Conservation (phyloP, 163 green algal species). For the Scenedesmus sp. region DNA sequence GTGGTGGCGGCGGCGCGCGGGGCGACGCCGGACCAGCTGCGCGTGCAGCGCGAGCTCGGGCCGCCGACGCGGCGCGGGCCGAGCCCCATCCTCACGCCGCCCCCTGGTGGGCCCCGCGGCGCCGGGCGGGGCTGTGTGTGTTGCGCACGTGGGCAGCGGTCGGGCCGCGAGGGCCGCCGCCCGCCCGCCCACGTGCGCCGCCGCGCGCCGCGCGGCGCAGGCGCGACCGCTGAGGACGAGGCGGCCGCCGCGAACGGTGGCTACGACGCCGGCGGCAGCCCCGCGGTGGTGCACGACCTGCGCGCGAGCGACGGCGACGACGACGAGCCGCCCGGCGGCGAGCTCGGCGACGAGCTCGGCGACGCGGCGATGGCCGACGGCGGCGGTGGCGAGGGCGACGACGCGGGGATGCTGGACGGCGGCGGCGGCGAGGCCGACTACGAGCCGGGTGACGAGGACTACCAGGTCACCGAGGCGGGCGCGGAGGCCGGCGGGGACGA, state of each 20-base stretch:
- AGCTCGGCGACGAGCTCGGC: background rate
- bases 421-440: slow-evolving; percentile 4
- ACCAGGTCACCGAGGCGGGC: slow-evolving; percentile 1
- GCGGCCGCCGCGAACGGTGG: background rate
- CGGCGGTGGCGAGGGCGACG: background rate
- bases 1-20: no score
- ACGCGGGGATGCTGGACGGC: background rate
- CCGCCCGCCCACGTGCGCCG: background rate
- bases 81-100: slow-evolving; percentile 33
- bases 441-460: slow-evolving; percentile 9
- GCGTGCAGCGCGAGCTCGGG: background rate
- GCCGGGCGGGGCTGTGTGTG: background rate
- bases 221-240: background rate
- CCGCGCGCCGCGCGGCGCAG: slow-evolving; percentile 4
- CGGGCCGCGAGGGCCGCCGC: background rate
- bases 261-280: no score
- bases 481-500: background rate
- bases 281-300: background rate
- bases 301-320: background rate
- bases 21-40: no score
- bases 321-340: background rate
- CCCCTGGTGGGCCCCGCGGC: background rate
- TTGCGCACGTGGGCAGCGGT: background rate
- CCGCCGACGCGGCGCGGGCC: background rate
- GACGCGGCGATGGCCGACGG: background rate